Evolutionary conservation across 2,329 filamentous ascomycete genomes (phyloP), one percentile per base, ranked within the genome.

Genomic region (Cercospora brassicicola): DNA sequence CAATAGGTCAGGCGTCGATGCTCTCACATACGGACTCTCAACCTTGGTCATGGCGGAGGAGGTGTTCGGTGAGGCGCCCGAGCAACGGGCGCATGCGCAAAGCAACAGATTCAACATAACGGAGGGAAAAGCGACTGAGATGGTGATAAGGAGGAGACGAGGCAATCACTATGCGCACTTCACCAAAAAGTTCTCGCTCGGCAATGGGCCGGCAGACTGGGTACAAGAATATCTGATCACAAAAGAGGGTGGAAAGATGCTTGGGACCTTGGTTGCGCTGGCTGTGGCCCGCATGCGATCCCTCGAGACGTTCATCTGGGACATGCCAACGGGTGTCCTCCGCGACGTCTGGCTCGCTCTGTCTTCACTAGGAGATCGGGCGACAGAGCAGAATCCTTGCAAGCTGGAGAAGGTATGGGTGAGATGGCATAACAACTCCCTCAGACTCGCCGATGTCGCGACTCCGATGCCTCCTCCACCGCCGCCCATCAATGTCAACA

Each of bases 161-260:
- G 89, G 89, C 62, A 93, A 93, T 76, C 87, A 92, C 79, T 93
- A 93, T 78, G 90, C 91, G 23, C 88, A 90, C 72, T 93, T 90
- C 77, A 93, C 90, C 5, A 87, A 89, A 72, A 94, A 93, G 77
- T 95, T 95, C 80, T 93, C 91, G 2, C 84, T 95, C 5, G 91
- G 91, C n/a, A 94, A 95, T 78, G 91, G 92, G 0, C 92, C 91
- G 0, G 78, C 85, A 6, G 87, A 91, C 71, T 94, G 90, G 90
- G 91, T 94, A 5, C 87, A 89, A 65, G 91, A 94, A 76, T 94
- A 95, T 79, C 86, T 91, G 70, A 91, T 94, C 73, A 90, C 87
- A 2, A 94, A 93, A 79, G 91, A 94, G 77, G 89, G 90, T 66
- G 92, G 92, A 2, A 95, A 94, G 81, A 93, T 95, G 91, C 84